Evolutionary conservation across 2,329 filamentous ascomycete genomes (phyloP), one percentile per base, ranked within the genome.

Genomic region (Aspergillus texensis): DNA sequence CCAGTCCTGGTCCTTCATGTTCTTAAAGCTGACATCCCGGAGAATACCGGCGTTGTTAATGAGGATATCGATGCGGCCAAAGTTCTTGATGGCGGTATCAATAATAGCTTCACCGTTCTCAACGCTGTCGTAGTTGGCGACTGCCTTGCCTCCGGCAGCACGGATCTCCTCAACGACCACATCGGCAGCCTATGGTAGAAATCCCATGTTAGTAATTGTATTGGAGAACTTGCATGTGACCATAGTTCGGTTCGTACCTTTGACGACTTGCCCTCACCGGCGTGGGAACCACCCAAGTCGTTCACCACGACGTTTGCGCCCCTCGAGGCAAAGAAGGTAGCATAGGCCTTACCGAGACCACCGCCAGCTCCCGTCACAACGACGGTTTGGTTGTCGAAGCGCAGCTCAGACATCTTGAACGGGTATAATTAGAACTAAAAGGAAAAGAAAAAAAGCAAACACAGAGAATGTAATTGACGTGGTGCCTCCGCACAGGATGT

Each of bases 41-140:
- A 97, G 86, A 76, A 98, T 98, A 75, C 95, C 94, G 65, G 95
- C 95, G 77, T 98, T 99, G 86, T 99, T 99, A 82, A 99, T 90
- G 73, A 99, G 89, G 68, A 99, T 84, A 79, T 99, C 94, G 80
- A 99, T 88, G 74, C 94, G 92, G 71, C 81, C 81, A 62, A 83
- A 83, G 66, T 74, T 75, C 72, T 82, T 79, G 67, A 83, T 81
- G 39, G 81, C 81, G 19, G 81, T 82, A 26, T 83, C 94, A 81
- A 99, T 96, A 79, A 99, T 98, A 80, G 87, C 90, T 65, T 98
- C 94, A 74, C 95, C 95, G 74, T 94, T 86, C 83, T 95, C 92
- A 60, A 83, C 81, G 65, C 80, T 83, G 83, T 99, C 91, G 85
- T 98, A 98, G 87, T 97, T 98, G 80, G 94, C 93, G 57, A 97